Evolutionary conservation across 176 grass and related monocot species (phyloP), one percentile per base, ranked within the genome.

Genomic region (Luzula sylvatica): DNA sequence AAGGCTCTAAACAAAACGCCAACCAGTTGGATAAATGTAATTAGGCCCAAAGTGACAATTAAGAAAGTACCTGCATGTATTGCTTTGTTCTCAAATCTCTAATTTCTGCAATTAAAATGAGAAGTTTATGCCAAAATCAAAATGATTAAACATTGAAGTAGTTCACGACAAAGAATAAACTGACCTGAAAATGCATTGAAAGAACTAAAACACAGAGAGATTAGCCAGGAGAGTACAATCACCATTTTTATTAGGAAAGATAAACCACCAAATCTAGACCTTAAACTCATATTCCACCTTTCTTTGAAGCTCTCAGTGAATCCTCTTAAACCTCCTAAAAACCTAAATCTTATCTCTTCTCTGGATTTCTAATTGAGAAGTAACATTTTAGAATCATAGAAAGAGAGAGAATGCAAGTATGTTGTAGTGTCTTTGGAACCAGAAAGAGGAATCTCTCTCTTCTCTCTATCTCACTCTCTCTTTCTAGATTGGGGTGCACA

Each of bases 81-180:
- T 60, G 56, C 38, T 60, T 48, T 21, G 23, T 28, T 48, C 8
- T 48, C 13, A 63, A 63, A 47, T 20, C 58, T 63, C 58, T 63
- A 14, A 26, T n/a, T 63, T 47, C 58, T 63, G 58, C 42, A 63
- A 48, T 63, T n/a, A 21, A 15, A 14, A 13, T 4, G n/a, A n/a
- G n/a, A n/a, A n/a, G n/a, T n/a, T n/a, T n/a, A n/a, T n/a, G n/a
- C n/a, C n/a, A 62, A 47, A 47, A 47, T 13, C 18, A 29, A 60
- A 20, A 45, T 20, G 8, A 43, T 13, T 8, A 17, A 0, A n/a
- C 38, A 59, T n/a, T 59, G 9, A 35, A 35, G 30, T 35, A 35
- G n/a, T n/a, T n/a, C n/a, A 7, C 30, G 9, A 35, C 5, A 35
- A 35, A 35, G 30, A 35, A 9, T 35, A 35, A 35, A 35, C 30